These are phyloP conservation scores for Beauveria asiatica DNA, from an alignment of 2,329 filamentous ascomycete genomes.

Conservation along the genomic window DNA sequence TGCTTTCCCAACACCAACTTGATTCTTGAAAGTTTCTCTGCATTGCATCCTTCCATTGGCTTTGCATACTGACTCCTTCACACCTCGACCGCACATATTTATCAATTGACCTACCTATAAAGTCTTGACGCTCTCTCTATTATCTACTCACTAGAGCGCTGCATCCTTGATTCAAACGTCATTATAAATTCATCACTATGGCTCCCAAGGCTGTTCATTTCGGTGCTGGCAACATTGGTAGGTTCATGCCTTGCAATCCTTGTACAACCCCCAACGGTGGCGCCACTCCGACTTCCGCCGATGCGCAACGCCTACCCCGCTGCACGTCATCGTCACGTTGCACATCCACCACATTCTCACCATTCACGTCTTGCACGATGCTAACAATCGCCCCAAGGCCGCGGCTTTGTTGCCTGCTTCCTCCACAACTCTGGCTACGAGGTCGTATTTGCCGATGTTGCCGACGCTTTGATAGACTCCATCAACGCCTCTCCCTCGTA, in stretches of 20 bases:
- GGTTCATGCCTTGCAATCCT: constrained; percentile 15
- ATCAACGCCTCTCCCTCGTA: constrained; percentile 72
- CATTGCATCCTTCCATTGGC: constrained; percentile 7
- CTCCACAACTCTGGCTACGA: constrained; percentile 92
- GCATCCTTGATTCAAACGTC: not conserved
- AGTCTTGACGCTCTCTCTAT: not conserved
- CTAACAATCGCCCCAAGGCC: constrained; percentile 30
- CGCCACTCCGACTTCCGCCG: constrained; percentile 3
- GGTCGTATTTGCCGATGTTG: constrained; percentile 93
- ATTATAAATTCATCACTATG: constrained; percentile 28
- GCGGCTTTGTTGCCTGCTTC: constrained; percentile 84
- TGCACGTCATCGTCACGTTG: constrained; percentile 1
- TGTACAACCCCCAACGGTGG: not conserved
- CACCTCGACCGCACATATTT: not conserved
- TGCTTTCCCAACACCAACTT: not conserved
- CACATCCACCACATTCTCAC: not conserved
- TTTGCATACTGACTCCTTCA: not conserved
- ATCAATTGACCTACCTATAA: not conserved
- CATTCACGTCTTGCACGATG: not conserved
- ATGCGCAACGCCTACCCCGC: not conserved
- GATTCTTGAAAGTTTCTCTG: not conserved
- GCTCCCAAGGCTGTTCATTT: constrained; percentile 68
- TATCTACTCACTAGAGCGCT: not conserved
- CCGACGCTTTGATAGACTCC: constrained; percentile 69
- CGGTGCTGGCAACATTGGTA: constrained; percentile 76